Evolutionary conservation across 192 early-diverging fungal species (phyloP).

Genomic region (Entomortierella parvispora): DNA sequence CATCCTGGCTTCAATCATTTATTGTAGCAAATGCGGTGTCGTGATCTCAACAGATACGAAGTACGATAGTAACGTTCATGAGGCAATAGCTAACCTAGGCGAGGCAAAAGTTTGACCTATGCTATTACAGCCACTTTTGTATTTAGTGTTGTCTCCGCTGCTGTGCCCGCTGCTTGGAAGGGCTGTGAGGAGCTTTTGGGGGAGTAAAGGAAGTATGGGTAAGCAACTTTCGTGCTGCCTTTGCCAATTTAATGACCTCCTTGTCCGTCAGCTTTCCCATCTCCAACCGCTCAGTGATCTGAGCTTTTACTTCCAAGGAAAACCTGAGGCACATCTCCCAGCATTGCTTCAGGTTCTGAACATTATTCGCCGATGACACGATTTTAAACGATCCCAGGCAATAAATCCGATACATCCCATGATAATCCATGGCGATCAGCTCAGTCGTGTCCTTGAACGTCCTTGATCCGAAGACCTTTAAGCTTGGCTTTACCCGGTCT

Average conservation of each 20-base stretch:
- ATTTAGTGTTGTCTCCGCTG: not conserved
- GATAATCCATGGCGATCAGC: constrained; percentile 33
- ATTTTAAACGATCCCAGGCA: constrained; percentile 26
- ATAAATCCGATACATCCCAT: constrained; percentile 26
- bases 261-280: constrained; percentile 13
- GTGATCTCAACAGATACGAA: too few relatives aligned
- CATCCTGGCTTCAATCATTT: too few relatives aligned
- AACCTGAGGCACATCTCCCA: constrained; percentile 38
- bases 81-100: too few relatives aligned
- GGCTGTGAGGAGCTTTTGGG: not conserved
- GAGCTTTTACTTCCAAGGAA: constrained; percentile 13
- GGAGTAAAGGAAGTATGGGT: constrained; percentile 14
- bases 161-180: constrained; percentile 4
- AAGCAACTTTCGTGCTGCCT: constrained; percentile 25
- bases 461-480: constrained; percentile 20
- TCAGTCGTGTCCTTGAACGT: constrained; percentile 30
- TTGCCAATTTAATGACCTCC: constrained; percentile 20
- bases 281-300: constrained; percentile 17
- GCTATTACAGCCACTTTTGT: not conserved
- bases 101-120: too few relatives aligned
- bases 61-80: too few relatives aligned
- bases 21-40: too few relatives aligned
- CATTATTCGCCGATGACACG: not conserved
- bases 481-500: constrained; percentile 9
- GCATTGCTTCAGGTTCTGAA: constrained; percentile 21